phyloP scores from a whole-genome alignment of 1,139 yeast species.

The Geotrichum siamense region DNA sequence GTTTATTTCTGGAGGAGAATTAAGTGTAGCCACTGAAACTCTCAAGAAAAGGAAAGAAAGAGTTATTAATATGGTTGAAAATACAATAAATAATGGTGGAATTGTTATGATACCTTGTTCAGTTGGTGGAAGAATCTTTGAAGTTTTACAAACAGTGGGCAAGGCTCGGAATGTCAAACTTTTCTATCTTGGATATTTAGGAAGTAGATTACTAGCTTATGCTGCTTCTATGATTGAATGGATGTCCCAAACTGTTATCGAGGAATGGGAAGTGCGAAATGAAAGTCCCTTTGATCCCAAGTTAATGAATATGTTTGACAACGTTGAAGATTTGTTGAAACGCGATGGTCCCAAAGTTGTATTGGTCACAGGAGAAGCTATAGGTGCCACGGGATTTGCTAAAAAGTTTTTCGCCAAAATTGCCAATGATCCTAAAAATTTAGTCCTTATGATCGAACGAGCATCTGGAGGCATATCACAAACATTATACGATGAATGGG shows the following conservation, averaged over 20 bases:
- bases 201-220: slow-evolving; percentile 68
- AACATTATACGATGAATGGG: slow-evolving; percentile 55
- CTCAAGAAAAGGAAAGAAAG: slow-evolving; percentile 57
- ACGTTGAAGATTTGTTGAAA: slow-evolving; percentile 50
- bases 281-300: slow-evolving; percentile 58
- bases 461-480: slow-evolving; percentile 37
- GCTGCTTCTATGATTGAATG: slow-evolving; percentile 91
- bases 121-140: slow-evolving; percentile 76
- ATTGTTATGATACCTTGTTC: slow-evolving; percentile 79
- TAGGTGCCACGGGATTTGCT: slow-evolving; percentile 55
- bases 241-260: slow-evolving; percentile 78
- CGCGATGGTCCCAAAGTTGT: slow-evolving; percentile 70
- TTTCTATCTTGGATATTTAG: slow-evolving; percentile 67
- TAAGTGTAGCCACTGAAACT: slow-evolving; percentile 55
- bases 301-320: slow-evolving; percentile 48
- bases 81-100: slow-evolving; percentile 63
- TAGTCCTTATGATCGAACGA: slow-evolving; percentile 69
- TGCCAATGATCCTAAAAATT: slow-evolving; percentile 58
- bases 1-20: slow-evolving; percentile 66
- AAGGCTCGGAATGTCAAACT: slow-evolving; percentile 57
- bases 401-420: slow-evolving; percentile 50
- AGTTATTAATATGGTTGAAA: slow-evolving; percentile 53
- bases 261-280: slow-evolving; percentile 71
- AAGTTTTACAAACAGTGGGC: slow-evolving; percentile 58
- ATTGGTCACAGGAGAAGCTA: slow-evolving; percentile 67